These are phyloP conservation scores for Marasmius fiardii DNA, from an alignment of 1,284 basidiomycete species.

Conservation along the genomic window DNA sequence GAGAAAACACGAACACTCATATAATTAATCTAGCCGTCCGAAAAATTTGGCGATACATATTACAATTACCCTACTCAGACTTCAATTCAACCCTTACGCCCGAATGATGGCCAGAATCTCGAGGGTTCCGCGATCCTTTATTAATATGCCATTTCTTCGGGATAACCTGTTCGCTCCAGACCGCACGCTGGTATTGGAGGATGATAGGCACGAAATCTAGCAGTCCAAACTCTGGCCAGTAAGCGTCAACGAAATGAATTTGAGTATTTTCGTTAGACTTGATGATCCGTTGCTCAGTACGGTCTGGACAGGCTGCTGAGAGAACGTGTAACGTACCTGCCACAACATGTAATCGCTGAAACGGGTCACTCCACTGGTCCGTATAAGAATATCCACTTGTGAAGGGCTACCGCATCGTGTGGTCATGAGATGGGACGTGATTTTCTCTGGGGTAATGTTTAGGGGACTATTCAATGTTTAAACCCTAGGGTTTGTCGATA, in stretches of 20 bases:
- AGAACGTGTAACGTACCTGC: constrained; percentile 69
- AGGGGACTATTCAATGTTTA: constrained; percentile 24
- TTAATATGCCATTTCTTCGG: background rate
- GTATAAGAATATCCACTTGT: constrained; percentile 80
- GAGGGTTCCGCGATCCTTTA: background rate
- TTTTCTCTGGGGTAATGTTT: constrained; percentile 60
- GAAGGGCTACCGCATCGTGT: constrained; percentile 69
- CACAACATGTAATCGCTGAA: constrained; percentile 93
- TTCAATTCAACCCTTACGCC: background rate
- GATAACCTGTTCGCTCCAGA: constrained; percentile 37
- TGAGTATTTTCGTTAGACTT: constrained; percentile 82
- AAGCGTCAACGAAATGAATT: constrained; percentile 87
- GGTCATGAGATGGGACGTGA: constrained; percentile 68
- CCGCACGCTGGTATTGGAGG: constrained; percentile 79
- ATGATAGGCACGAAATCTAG: constrained; percentile 84
- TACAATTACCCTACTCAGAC: background rate
- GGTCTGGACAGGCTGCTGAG: background rate
- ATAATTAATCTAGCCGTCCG: too few species aligned
- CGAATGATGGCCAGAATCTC: background rate
- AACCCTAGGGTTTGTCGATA: background rate
- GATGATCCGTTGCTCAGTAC: constrained; percentile 2
- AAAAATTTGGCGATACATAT: background rate
- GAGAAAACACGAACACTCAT: too few species aligned
- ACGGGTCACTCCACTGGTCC: constrained; percentile 90
- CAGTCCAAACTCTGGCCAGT: constrained; percentile 95